Evolutionary conservation across 352 stramenopile species (phyloP).

Genomic region (Blastocystis sp.): DNA sequence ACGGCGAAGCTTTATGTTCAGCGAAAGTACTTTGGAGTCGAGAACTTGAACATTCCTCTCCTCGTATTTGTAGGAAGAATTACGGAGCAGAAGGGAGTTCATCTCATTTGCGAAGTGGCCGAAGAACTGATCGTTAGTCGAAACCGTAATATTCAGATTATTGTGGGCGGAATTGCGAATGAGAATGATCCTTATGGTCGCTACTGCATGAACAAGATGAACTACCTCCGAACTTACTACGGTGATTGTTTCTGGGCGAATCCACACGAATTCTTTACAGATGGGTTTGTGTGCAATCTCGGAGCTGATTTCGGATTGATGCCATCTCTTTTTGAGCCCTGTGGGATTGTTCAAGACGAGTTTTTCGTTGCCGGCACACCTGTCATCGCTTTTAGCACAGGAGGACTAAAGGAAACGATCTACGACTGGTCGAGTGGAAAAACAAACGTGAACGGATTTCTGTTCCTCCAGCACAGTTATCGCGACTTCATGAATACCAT

Average conservation of each 20-base stretch:
- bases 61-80: slow-evolving; percentile 63
- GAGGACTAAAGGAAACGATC: slow-evolving; percentile 63
- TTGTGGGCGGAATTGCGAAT: slow-evolving; percentile 63
- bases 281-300: slow-evolving; percentile 64
- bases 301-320: slow-evolving; percentile 64
- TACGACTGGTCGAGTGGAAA: not conserved
- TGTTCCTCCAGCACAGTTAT: slow-evolving; percentile 43
- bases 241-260: slow-evolving; percentile 64
- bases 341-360: slow-evolving; percentile 64
- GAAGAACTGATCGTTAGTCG: slow-evolving; percentile 53
- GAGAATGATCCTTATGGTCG: slow-evolving; percentile 62
- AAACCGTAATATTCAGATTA: slow-evolving; percentile 62
- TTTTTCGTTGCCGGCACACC: slow-evolving; percentile 65
- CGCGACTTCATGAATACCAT: slow-evolving; percentile 48
- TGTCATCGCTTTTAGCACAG: slow-evolving; percentile 64
- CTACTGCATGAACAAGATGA: slow-evolving; percentile 62
- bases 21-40: slow-evolving; percentile 62
- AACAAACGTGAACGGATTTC: not conserved
- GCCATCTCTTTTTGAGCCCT: slow-evolving; percentile 64
- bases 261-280: slow-evolving; percentile 64
- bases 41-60: slow-evolving; percentile 61
- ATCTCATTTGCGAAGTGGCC: slow-evolving; percentile 62
- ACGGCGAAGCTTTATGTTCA: slow-evolving; percentile 62
- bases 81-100: slow-evolving; percentile 64
- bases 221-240: slow-evolving; percentile 59